Percentiles rank a stretch among this genome's conserved stretches.
Conservation (phyloP, 2,329 filamentous ascomycete species). For the Fusarium denticulatum region DNA sequence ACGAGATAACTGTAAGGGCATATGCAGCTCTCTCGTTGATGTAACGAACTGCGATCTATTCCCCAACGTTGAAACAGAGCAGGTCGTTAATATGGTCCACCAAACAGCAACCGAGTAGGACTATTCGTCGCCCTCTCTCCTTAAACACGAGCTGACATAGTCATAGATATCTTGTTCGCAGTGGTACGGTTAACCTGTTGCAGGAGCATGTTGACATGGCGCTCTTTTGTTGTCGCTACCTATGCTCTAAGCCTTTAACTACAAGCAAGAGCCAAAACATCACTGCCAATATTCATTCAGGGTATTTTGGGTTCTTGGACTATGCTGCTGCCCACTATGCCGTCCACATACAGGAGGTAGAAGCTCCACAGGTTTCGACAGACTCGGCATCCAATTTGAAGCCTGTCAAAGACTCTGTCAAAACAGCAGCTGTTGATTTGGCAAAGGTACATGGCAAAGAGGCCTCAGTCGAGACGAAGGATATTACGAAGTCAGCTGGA, state of each 20-base stretch:
- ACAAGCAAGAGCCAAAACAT: fast-evolving
- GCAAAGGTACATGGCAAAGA: fast-evolving
- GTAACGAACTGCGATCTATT: fast-evolving
- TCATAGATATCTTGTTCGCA: fast-evolving
- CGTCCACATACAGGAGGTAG: neutral
- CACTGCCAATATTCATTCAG: fast-evolving
- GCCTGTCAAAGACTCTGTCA: fast-evolving
- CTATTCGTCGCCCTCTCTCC: no score
- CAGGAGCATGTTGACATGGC: neutral
- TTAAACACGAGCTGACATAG: fast-evolving
- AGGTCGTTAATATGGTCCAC: fast-evolving
- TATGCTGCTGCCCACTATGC: neutral
- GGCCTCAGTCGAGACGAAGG: fast-evolving
- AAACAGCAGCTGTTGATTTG: fast-evolving
- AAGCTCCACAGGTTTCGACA: fast-evolving
- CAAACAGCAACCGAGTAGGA: neutral
- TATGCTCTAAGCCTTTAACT: neutral
- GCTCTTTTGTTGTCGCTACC: fast-evolving
- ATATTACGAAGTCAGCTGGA: fast-evolving
- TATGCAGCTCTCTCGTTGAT: neutral
- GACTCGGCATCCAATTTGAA: fast-evolving
- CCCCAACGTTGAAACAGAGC: fast-evolving
- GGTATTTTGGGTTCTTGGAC: neutral
- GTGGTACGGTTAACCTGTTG: fast-evolving
- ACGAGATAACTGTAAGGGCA: fast-evolving